Evolutionary conservation across 805 yeast genomes (phyloP).

Genomic region (Suhomyces faveliae): DNA sequence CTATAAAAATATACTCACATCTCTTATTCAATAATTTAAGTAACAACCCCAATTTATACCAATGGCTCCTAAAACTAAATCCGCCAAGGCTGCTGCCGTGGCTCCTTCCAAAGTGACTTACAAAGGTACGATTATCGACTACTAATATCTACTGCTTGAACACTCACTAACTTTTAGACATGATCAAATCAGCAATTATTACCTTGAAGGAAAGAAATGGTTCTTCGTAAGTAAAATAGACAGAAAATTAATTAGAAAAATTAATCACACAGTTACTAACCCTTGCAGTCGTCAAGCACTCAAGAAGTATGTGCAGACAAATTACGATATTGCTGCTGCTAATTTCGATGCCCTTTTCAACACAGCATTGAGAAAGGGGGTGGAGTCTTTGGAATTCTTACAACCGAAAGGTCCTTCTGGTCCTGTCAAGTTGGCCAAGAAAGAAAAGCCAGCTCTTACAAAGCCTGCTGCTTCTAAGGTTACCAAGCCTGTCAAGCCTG

Average conservation of each 20-base stretch:
- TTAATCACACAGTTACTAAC: conserved; percentile 16
- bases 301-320: conserved; percentile 74
- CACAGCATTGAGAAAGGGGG: conserved; percentile 76
- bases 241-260: too few species aligned
- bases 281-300: conserved; percentile 73
- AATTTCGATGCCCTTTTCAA: conserved; percentile 78
- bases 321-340: conserved; percentile 55
- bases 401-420: conserved; percentile 94
- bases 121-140: conserved; percentile 41
- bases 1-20: conserved; percentile 1
- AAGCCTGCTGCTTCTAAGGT: conserved; percentile 12
- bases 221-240: conserved; percentile 49
- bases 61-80: conserved; percentile 35
- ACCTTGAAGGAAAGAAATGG: conserved; percentile 80
- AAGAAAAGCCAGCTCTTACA: conserved; percentile 16
- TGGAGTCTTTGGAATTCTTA: conserved; percentile 66
- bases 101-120: conserved; percentile 39
- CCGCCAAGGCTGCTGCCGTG: conserved; percentile 15
- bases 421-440: conserved; percentile 66
- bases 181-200: conserved; percentile 65
- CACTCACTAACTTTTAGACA: conserved; percentile 37
- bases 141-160: conserved; percentile 10
- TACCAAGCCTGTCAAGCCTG: conserved; percentile 21
- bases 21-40: neutral
- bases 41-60: neutral